Evolutionary conservation across 2,329 filamentous ascomycete species (phyloP).

Genomic region (Calonectria pseudoturangicola): DNA sequence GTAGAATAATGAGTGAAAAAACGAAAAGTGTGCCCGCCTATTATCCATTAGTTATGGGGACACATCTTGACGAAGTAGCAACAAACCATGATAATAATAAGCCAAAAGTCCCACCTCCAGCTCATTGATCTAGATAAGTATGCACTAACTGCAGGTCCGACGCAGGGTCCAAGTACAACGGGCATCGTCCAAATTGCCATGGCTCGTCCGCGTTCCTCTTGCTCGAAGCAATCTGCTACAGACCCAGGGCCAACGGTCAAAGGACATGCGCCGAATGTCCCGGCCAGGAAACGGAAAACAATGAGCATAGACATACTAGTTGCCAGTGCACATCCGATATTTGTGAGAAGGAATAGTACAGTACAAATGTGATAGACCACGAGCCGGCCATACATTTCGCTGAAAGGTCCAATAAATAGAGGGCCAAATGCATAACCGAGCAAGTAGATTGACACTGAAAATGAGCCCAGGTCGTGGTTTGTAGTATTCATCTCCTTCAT

Average conservation of each 20-base stretch:
- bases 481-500: conserved; percentile 40
- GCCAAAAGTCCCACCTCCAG: conserved; percentile 70
- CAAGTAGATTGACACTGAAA: conserved; percentile 57
- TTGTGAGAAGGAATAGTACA: conserved; percentile 35
- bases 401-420: conserved; percentile 67
- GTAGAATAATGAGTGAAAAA: conserved; percentile 7
- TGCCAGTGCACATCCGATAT: conserved; percentile 38
- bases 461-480: conserved; percentile 49
- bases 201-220: conserved; percentile 65
- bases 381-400: conserved; percentile 67
- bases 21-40: conserved; percentile 27
- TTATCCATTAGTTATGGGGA: conserved; percentile 53
- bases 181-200: conserved; percentile 51
- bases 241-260: conserved; percentile 77
- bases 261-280: conserved; percentile 73
- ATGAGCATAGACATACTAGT: conserved; percentile 70
- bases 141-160: conserved; percentile 59
- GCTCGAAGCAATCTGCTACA: conserved; percentile 71
- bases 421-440: conserved; percentile 71
- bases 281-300: conserved; percentile 76
- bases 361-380: conserved; percentile 67
- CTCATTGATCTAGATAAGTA: conserved; percentile 66
- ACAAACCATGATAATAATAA: conserved; percentile 63
- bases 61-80: not conserved
- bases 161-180: conserved; percentile 51